Percentiles rank a stretch among this genome's conserved stretches.
These are phyloP conservation scores for Crithidia acanthocephali DNA, from an alignment of 208 protist genomes.

Conservation along the genomic window DNA sequence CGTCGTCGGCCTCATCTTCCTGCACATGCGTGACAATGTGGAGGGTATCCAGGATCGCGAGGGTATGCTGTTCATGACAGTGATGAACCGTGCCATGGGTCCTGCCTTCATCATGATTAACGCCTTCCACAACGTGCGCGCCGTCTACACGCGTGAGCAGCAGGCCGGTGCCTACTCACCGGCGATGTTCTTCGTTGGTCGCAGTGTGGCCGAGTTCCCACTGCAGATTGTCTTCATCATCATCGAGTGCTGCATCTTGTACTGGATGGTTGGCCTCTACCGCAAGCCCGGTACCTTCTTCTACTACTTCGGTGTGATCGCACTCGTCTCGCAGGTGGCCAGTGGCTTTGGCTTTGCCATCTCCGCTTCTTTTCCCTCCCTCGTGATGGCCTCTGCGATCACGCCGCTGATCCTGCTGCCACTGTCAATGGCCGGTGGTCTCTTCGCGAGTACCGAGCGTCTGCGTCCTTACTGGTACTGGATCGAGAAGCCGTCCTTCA, in stretches of 20 bases:
- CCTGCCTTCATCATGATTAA: conserved; percentile 63
- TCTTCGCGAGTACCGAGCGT: conserved; percentile 65
- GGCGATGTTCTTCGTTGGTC: conserved; percentile 54
- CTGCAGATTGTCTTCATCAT: conserved; percentile 46
- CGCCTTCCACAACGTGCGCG: conserved; percentile 44
- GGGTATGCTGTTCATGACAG: conserved; percentile 71
- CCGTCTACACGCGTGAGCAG: conserved; percentile 76
- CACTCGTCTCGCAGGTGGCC: conserved; percentile 53
- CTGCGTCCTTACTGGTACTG: conserved; percentile 85
- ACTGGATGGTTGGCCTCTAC: conserved; percentile 68
- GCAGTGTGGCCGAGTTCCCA: conserved; percentile 56
- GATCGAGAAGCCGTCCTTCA: conserved; percentile 76
- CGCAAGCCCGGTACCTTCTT: conserved; percentile 54
- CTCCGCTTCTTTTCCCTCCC: conserved; percentile 38
- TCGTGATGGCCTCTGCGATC: conserved; percentile 48
- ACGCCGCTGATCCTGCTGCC: conserved; percentile 69
- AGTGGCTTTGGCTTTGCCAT: conserved; percentile 62
- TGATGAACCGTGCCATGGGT: conserved; percentile 68
- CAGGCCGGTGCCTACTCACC: conserved; percentile 69
- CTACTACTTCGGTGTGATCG: conserved; percentile 53
- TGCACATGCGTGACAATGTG: conserved; percentile 54
- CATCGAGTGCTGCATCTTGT: conserved; percentile 62
- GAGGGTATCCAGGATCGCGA: conserved; percentile 63
- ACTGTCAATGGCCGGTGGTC: conserved; percentile 60
- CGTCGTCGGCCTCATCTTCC: conserved; percentile 77